A percentile compares a stretch with the other conserved stretches of the same genome.
Evolutionary conservation across 441 rosid genomes (phyloP).

Genomic region (Breynia disticha): DNA sequence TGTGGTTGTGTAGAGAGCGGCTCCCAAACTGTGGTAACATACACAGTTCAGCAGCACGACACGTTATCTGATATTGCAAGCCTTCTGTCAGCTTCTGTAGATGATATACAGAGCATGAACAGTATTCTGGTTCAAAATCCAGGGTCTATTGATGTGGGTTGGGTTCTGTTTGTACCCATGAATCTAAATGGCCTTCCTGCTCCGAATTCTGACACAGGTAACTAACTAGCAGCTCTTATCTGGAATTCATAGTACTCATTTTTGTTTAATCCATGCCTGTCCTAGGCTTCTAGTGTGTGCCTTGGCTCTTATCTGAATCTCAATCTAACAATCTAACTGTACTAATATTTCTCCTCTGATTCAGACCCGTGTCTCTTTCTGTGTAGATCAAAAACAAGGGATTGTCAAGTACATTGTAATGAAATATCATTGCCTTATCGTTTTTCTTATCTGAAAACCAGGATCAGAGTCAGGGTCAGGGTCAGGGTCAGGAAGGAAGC

Average conservation of each 20-base stretch:
- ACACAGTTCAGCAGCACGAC: constrained; percentile 45
- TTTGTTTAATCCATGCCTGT: too few relatives aligned
- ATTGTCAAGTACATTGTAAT: too few relatives aligned
- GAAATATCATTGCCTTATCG: too few relatives aligned
- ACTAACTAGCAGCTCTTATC: constrained; percentile 1
- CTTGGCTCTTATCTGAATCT: too few relatives aligned
- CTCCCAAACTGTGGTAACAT: constrained; percentile 35
- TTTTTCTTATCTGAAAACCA: too few relatives aligned
- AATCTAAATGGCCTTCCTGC: constrained; percentile 19
- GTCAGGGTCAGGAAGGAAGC: constrained; percentile 15
- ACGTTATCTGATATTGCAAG: constrained; percentile 26
- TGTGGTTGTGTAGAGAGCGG: constrained; percentile 38
- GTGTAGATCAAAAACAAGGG: too few relatives aligned
- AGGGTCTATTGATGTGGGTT: constrained; percentile 17
- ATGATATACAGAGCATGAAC: constrained; percentile 30
- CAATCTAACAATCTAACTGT: too few relatives aligned
- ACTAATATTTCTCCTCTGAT: too few relatives aligned
- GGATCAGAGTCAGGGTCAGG: too few relatives aligned
- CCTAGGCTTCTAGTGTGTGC: too few relatives aligned
- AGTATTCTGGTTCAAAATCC: constrained; percentile 15
- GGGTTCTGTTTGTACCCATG: constrained; percentile 46
- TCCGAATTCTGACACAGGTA: constrained; percentile 19
- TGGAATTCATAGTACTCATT: not conserved
- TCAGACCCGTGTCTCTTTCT: too few relatives aligned
- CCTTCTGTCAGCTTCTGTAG: constrained; percentile 23